A percentile compares a stretch with the other conserved stretches of the same genome.
Evolutionary conservation across 208 protist species (phyloP).

Genomic region (Trypanosomatidae sp.): DNA sequence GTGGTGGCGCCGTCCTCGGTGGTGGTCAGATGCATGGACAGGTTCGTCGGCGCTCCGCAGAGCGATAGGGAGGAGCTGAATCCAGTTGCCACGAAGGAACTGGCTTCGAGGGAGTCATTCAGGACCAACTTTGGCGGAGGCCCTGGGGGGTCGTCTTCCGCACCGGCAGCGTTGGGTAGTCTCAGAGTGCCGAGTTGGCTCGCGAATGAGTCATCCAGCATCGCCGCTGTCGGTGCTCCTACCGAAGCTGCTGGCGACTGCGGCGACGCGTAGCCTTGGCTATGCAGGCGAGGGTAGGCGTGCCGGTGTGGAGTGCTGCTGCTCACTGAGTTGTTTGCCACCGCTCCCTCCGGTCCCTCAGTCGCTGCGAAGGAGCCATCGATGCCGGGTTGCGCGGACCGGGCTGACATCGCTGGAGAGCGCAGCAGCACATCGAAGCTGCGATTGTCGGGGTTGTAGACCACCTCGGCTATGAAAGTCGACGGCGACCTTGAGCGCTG

Average conservation of each 20-base stretch:
- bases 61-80: constrained; percentile 18
- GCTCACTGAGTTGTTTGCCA: not conserved
- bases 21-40: constrained; percentile 25
- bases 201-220: constrained; percentile 29
- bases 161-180: not conserved
- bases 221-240: constrained; percentile 4
- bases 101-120: constrained; percentile 21
- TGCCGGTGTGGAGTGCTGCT: not conserved
- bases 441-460: constrained; percentile 25
- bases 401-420: not conserved
- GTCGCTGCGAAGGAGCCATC: not conserved
- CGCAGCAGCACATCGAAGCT: constrained; percentile 26
- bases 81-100: constrained; percentile 20
- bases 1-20: constrained; percentile 23
- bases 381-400: not conserved
- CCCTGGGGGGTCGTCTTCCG: not conserved
- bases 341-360: not conserved
- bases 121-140: constrained; percentile 2
- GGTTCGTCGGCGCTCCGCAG: constrained; percentile 24
- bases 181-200: not conserved
- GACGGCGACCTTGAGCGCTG: constrained; percentile 3
- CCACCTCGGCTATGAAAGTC: constrained; percentile 4
- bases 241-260: not conserved
- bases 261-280: not conserved
- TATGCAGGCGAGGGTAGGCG: not conserved